Base-by-base conservation (phyloP, 73 alveolate species). In the Uronychia setigera region DNA sequence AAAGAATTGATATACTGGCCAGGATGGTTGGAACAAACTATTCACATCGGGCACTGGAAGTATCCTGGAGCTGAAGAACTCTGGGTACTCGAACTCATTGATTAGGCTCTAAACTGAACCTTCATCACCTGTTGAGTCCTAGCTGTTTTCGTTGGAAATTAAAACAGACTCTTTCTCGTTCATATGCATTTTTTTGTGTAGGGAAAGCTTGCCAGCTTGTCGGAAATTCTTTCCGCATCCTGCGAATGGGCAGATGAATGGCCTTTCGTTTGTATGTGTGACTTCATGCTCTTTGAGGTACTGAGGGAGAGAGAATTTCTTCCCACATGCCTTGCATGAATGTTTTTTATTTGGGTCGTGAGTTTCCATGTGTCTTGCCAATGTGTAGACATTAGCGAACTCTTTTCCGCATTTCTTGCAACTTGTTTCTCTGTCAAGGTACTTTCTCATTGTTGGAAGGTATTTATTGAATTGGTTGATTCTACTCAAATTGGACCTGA, bases 161-260 rank as follows among this genome's bases (percentile, higher is more conserved):
- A 46, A 19, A 11, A 19, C 5, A 11, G 5, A 5, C 67, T 46
- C 67, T 19, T 46, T 46, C 19, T 46, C 67, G 5, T 46, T 46
- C 67, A 11, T 5, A 31, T 89, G 95, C 80, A 77, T 33, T 58
- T 89, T 89, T 60, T 85, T 83, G 83, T 89, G 95, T 76, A 89
- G 81, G 0, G 95, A 89, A 28, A 89, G 92, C 86, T 89, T 89
- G 27, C 95, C 95, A 13, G 95, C 92, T 80, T 89, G 88, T 60
- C 95, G 78, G 87, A 89, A 89, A 31, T 86, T 88, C 83, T 84
- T 84, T 26, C 80, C 84, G 83, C 95, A 89, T 29, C 95, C 95
- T 29, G 83, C 86, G 77, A 76, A 79, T 29, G 90, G 78, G 86
- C 95, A 89, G 32, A 57, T 60, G 82, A 84, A 89, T 11, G 95